Base-by-base conservation (phyloP, 345 rosid genomes). In the Eucalyptus erythrocorys region DNA sequence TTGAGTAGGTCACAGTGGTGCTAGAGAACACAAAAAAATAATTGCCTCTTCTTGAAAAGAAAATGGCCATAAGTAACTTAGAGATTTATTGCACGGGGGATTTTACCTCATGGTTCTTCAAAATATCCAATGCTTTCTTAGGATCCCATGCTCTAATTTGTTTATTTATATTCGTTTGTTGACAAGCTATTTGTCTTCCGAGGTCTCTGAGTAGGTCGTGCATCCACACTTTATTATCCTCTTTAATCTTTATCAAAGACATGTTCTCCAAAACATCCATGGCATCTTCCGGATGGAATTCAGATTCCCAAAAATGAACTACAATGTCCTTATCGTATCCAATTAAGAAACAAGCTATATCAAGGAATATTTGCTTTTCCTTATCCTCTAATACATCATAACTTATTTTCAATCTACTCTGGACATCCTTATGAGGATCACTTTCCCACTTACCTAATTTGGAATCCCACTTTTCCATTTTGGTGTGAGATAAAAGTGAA, bases 401-500 rank as follows among this genome's bases (percentile, higher is more conserved):
- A 27, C 66, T 59, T 59, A 27, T 27, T 59, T 27, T 27, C 15
- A 59, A 0, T 1, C 1, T 59, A 11, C 15, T 27, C 1, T 0
- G 15, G 0, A 59, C 15, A 2, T 5, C 0, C 0, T 3, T 4
- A 26, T 3, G 0, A 27, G 32, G 8, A 59, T 0, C 14, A 6
- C 5, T 64, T 64, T 30, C 37, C 1, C n/a, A 0, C 76, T 0
- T 7, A 3, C n/a, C 7, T 21, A 64, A 64, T n/a, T 1, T 3
- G 71, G 0, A 0, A 30, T 64, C 71, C 71, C 71, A 64, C 71
- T 0, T 64, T 14, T 30, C 1, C 5, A 7, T 7, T 13, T 14
- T 2, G n/a, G n/a, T 27, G 3, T 0, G 0, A 0, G 0, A 14
- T 66, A 66, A 66, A 66, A 66, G 76, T 30, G 76, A n/a, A 3